Base-by-base conservation (phyloP, 352 stramenopile species). In the Pythium sukuiense region DNA sequence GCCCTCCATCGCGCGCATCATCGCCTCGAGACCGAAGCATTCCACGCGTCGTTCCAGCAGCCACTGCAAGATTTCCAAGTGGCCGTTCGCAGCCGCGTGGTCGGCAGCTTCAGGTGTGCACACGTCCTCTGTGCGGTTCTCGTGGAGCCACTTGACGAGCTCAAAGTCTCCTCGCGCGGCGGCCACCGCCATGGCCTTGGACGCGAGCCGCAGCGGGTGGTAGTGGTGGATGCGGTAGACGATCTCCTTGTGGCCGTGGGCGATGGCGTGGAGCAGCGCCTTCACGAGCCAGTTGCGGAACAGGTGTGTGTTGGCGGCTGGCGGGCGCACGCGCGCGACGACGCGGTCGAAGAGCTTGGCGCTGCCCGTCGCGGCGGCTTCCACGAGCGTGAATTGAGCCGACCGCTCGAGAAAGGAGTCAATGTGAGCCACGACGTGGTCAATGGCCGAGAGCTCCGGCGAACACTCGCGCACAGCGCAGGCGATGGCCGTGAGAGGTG, bases 201-300 rank as follows among this genome's bases (percentile, higher is more conserved):
- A 60, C 8, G 62, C 55, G 3, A 65, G 50, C 11, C 67, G 60
- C 26, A n/a, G 26, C 2, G 67, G 60, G 46, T 73, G 67, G 37
- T 56, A 59, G 20, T 48, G n/a, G 32, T 72, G 65, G 49, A 72
- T 68, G 54, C 59, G 59, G 60, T 65, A 63, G 18, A 72, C 55
- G 54, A 72, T 65, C 37, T 52, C 65, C 13, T 64, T 55, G 59
- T 61, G 39, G 45, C 65, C 65, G 20, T 52, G 24, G 46, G 67
- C 65, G n/a, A 55, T 54, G n/a, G 65, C 65, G 24, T 48, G 54
- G 30, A 39, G 30, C 26, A 72, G 65, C 35, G 65, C 60, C 54
- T 72, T 62, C 49, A 67, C 67, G 32, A 74, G 61, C 67, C 67
- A 74, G 53, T 74, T 66, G 43, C 56, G 61, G 43, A 70, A 74